A percentile compares a stretch with the other conserved stretches of the same genome.
These are phyloP conservation scores for Cyberlindnera japonica DNA, from an alignment of 805 yeast genomes.

Conservation along the genomic window DNA sequence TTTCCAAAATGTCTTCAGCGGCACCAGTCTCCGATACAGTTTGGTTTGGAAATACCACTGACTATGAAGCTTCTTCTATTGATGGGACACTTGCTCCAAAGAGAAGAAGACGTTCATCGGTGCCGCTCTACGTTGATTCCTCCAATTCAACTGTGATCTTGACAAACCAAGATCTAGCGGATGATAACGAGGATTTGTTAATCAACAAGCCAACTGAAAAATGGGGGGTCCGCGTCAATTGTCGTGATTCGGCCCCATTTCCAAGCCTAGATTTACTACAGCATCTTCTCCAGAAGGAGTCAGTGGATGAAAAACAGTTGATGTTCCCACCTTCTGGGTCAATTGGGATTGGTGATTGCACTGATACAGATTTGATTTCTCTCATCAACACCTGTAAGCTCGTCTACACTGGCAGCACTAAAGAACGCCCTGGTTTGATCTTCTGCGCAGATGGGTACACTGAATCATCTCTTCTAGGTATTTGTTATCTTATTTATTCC, in stretches of 20 bases:
- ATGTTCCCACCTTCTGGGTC: conserved; percentile 86
- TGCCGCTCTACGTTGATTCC: conserved; percentile 48
- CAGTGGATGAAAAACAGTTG: conserved; percentile 29
- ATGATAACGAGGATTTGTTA: conserved; percentile 25
- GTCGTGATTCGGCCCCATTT: conserved; percentile 56
- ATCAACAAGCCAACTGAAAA: conserved; percentile 49
- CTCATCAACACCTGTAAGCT: conserved; percentile 69
- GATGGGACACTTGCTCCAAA: background rate
- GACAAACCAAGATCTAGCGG: conserved; percentile 29
- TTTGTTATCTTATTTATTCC: conserved; percentile 69
- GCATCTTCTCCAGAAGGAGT: conserved; percentile 14
- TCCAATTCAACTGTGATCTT: conserved; percentile 46
- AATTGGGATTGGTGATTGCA: conserved; percentile 67
- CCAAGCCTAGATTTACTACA: conserved; percentile 43
- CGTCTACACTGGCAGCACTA: conserved; percentile 42
- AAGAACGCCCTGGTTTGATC: conserved; percentile 43
- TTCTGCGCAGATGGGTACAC: conserved; percentile 92
- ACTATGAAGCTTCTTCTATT: conserved; percentile 38
- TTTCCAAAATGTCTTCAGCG: conserved; percentile 79
- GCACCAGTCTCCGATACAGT: conserved; percentile 51
- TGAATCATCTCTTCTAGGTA: conserved; percentile 73
- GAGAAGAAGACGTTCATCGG: background rate
- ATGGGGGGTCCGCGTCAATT: conserved; percentile 54
- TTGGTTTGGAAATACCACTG: conserved; percentile 84
- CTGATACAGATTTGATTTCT: conserved; percentile 56